Conservation (phyloP, 2,329 filamentous ascomycete genomes). For the Pseudogymnoascus sp. region DNA sequence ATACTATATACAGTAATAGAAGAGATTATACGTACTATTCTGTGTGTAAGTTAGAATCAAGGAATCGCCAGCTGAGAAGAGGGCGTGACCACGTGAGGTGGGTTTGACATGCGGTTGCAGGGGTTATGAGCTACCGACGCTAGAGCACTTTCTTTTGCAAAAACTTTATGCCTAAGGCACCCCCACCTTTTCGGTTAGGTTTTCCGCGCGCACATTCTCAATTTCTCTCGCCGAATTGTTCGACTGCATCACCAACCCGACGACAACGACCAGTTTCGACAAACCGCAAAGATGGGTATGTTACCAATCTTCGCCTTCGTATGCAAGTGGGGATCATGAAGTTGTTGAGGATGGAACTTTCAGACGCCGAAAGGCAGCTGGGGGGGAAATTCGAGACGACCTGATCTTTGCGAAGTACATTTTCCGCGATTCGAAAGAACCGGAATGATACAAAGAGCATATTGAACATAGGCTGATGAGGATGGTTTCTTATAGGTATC, state of each 20-base stretch:
- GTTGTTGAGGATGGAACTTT: conserved; percentile 16
- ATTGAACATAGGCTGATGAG: conserved; percentile 56
- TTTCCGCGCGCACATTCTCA: conserved; percentile 2
- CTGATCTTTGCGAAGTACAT: conserved; percentile 27
- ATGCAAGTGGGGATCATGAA: conserved; percentile 29
- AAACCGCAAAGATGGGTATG: conserved; percentile 31
- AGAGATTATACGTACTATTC: conserved; percentile 1
- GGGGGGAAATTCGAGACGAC: not conserved
- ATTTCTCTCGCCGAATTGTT: conserved; percentile 14
- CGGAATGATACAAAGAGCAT: conserved; percentile 47
- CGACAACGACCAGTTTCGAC: conserved; percentile 22
- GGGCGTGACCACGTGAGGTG: not conserved
- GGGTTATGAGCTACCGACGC: not conserved
- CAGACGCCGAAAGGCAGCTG: not conserved
- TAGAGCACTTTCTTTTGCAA: not conserved
- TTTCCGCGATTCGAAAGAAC: conserved; percentile 28
- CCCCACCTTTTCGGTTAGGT: not conserved
- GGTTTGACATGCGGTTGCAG: not conserved
- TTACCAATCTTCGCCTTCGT: conserved; percentile 29
- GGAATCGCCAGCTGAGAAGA: not conserved
- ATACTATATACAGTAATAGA: conserved; percentile 9
- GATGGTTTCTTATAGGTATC: conserved; percentile 53
- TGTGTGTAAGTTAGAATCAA: not conserved
- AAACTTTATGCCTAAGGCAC: not conserved
- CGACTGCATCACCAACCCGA: conserved; percentile 6